Conservation (phyloP, 768 basidiomycete species). For the Inosperma sp. region DNA sequence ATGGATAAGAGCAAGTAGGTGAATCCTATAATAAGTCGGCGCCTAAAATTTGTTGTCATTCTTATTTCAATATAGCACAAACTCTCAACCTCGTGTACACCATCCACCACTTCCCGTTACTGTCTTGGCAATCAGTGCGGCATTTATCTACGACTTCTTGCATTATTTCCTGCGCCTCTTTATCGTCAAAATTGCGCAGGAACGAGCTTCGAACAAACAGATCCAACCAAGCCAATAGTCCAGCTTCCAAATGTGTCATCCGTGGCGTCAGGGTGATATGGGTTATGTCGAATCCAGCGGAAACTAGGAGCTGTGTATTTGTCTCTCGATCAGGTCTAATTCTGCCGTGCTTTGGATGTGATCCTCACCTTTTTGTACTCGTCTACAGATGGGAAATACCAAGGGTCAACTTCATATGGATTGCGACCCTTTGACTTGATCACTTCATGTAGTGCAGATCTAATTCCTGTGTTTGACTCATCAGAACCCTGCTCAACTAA, state of each 20-base stretch:
- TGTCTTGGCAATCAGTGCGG: constrained; percentile 52
- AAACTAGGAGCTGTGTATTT: constrained; percentile 45
- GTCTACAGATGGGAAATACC: constrained; percentile 75
- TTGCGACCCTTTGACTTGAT: constrained; percentile 51
- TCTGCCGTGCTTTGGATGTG: neutral
- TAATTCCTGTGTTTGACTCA: constrained; percentile 43
- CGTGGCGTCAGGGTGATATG: constrained; percentile 54
- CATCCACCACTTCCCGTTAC: constrained; percentile 59
- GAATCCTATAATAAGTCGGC: too few species aligned
- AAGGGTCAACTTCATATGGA: constrained; percentile 63
- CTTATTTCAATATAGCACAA: constrained; percentile 37
- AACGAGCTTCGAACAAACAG: constrained; percentile 63
- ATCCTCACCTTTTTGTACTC: constrained; percentile 55
- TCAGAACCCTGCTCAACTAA: neutral
- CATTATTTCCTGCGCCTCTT: constrained; percentile 56
- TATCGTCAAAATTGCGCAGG: constrained; percentile 47
- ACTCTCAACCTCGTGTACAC: constrained; percentile 73
- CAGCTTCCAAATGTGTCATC: constrained; percentile 47
- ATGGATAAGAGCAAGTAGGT: neutral
- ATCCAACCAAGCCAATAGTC: constrained; percentile 60
- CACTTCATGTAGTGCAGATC: constrained; percentile 52
- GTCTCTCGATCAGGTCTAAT: neutral
- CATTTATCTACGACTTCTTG: constrained; percentile 56
- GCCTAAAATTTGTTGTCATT: too few species aligned
- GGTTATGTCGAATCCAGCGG: constrained; percentile 52